Percentiles rank a stretch among this genome's conserved stretches.
These are phyloP conservation scores for Rhizoclosmatium sp. DNA, from an alignment of 192 early-diverging fungal species.

Conservation along the genomic window DNA sequence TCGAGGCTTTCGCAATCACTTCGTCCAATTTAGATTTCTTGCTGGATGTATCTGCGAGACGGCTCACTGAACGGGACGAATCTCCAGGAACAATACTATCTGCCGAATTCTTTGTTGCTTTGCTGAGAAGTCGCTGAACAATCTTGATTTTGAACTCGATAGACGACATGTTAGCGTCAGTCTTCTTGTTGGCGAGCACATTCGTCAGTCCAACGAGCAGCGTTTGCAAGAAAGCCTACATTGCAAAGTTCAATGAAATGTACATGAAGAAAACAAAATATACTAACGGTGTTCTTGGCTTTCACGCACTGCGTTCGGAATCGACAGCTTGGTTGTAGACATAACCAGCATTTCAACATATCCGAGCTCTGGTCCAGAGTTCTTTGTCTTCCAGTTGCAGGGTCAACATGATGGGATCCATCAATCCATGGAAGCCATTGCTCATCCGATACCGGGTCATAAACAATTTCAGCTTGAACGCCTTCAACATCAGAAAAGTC, in stretches of 20 bases:
- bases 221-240: conserved; percentile 15
- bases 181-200: neutral
- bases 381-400: neutral
- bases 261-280: neutral
- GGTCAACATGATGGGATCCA: conserved; percentile 2
- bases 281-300: conserved; percentile 11
- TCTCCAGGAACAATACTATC: neutral
- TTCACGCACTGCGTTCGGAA: conserved; percentile 16
- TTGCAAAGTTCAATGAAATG: neutral
- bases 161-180: neutral
- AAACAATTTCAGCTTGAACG: neutral
- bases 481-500: conserved; percentile 16
- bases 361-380: neutral
- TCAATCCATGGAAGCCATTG: conserved; percentile 31
- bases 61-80: neutral
- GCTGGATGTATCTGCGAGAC: neutral
- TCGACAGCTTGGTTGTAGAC: conserved; percentile 18
- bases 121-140: conserved; percentile 4
- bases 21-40: neutral
- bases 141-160: conserved; percentile 26
- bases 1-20: neutral
- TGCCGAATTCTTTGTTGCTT: neutral
- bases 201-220: conserved; percentile 17
- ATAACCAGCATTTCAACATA: conserved; percentile 25
- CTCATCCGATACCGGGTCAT: neutral